Base-by-base conservation (phyloP, 495 filamentous ascomycete species). In the Penicillium salamii region DNA sequence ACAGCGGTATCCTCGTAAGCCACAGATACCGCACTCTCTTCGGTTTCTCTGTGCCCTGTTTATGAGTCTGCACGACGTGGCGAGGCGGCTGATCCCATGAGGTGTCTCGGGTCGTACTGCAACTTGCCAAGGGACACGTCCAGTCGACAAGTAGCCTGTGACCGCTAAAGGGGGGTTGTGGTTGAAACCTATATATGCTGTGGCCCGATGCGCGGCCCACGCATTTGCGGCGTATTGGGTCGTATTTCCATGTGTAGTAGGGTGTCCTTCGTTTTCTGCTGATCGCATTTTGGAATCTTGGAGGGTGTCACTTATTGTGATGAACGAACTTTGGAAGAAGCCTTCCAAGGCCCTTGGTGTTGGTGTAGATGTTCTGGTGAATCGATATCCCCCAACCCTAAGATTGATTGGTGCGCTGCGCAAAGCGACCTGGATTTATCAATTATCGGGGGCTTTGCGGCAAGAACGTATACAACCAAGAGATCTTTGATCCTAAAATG, bases 91-190 rank as follows among this genome's bases (percentile, higher is more conserved):
- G 15, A 20, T 34, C 34, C 19, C 43, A 46, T 38, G 24, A 47
- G 34, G 15, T 13, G 32, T 29, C 33, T 47, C 44, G 44, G 44
- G 33, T 28, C 26, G 19, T 47, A 47, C 36, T 47, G 23, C 26
- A 15, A 38, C 14, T 31, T 7, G 12, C 2, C 11, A 8, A 5
- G 33, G 23, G 23, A 14, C 5, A 15, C 18, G 11, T 14, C 6
- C 3, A 29, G 15, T 38, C 15, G 11, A 19, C 26, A 1, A 29
- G 18, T 12, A 18, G 15, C 18, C 20, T 18, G 14, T 20, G 45
- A 17, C 34, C 33, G 12, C 17, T 28, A 29, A 24, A 31, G 38
- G 29, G 38, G 29, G 15, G 24, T 32, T 13, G 11, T 32, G 12
- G 7, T 32, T 5, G 15, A 38, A 6, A 15, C 20, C 26, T 31